Evolutionary conservation across 2,329 filamentous ascomycete species (phyloP), one percentile per base, ranked within the genome.

Genomic region (Fonsecaea erecta): DNA sequence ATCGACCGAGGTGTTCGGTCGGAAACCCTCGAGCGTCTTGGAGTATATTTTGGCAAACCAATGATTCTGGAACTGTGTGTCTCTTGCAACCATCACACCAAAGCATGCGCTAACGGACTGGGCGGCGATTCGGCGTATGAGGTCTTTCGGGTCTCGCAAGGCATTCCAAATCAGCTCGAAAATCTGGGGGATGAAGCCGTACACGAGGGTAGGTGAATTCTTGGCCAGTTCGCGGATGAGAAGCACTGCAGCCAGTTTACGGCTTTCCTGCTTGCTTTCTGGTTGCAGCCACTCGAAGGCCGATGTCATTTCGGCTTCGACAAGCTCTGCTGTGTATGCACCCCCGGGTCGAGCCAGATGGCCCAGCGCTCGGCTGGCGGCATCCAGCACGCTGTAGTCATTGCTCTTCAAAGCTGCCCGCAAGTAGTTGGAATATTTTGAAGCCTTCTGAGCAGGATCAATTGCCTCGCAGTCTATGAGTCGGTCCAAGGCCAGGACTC

Each of bases 121-220:
- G 18, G 92, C 93, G 5, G 95, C 93, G 0, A 93, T 95, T 71
- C 93, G 91, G 60, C 95, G 88, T 71, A 99, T 99, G 57, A 97
- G 86, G 53, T 96, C 90, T 75, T 96, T 93, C 43, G 87, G 88
- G 75, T 99, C 95, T 66, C 94, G 87, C 63, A 99, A 83, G 30
- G 93, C 94, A 59, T 96, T 90, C 95, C 95, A 98, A 68, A 99
- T 92, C 76, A 96, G 90, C 72, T 97, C 93, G 74, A 99, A 93
- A 57, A 99, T 92, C 75, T 95, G 89, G n/a, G 90, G 89, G 57
- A 98, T 93, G 79, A 96, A 98, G 69, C 91, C 88, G 78, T 97
- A 99, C 81, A 99, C 93, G 62, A 99, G 84, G 0, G 95, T 99
- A 3, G 94, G 94, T 2, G 94, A 96, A 76, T 95, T 96, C 72